Conservation (phyloP, 2,329 filamentous ascomycete species). For the Thielaviopsis populi region DNA sequence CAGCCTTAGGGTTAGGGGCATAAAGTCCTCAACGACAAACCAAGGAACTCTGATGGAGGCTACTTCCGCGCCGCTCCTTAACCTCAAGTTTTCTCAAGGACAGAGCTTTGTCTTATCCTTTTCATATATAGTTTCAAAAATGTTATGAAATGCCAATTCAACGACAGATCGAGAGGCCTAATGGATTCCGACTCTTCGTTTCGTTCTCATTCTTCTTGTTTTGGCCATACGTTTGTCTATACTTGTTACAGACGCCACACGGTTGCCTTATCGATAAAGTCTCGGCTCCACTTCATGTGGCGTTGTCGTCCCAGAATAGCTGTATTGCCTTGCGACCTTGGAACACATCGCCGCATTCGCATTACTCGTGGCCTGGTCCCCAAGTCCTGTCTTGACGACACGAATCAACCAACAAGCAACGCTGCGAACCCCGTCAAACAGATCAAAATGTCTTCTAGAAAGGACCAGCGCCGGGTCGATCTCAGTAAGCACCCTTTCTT, state of each 20-base stretch:
- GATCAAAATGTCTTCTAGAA: constrained; percentile 47
- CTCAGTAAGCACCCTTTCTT: constrained; percentile 39
- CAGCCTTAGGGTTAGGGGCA: neutral
- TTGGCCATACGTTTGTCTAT: neutral
- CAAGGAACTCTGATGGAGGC: neutral
- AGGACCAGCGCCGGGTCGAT: constrained; percentile 62
- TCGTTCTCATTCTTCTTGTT: neutral
- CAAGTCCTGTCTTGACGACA: neutral
- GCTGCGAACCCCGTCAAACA: neutral
- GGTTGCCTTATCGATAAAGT: neutral
- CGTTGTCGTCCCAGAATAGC: neutral
- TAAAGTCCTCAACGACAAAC: neutral
- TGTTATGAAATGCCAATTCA: too few species aligned
- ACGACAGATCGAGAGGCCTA: too few species aligned
- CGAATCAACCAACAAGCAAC: neutral
- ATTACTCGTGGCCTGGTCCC: neutral
- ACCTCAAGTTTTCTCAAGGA: too few species aligned
- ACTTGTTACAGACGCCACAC: neutral
- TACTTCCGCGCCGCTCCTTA: too few species aligned
- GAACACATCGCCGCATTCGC: constrained; percentile 4
- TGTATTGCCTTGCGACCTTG: neutral
- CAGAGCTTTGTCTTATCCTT: too few species aligned
- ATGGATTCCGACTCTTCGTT: neutral
- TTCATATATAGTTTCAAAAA: too few species aligned
- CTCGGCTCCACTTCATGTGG: neutral